Percentiles rank a stretch among this genome's conserved stretches.
phyloP scores from a whole-genome alignment of 2,329 filamentous ascomycete species.

The Mycosphaerella arachidis region DNA sequence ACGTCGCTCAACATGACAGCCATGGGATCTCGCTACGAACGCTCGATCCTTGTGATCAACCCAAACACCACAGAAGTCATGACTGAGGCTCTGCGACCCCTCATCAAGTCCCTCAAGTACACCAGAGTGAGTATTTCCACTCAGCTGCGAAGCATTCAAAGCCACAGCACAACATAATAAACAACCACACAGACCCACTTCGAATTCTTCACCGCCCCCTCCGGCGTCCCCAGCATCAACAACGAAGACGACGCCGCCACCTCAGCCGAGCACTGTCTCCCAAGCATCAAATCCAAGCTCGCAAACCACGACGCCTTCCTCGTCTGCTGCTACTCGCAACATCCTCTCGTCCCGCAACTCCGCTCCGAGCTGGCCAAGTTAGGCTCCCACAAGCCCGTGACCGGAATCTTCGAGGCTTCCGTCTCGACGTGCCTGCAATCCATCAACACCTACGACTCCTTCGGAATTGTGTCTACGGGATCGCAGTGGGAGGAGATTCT shows the following conservation, averaged over 20 bases:
- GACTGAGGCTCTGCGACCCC: conserved; percentile 60
- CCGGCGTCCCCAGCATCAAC: conserved; percentile 72
- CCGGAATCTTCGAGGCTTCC: conserved; percentile 85
- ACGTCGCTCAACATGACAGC: conserved; percentile 6
- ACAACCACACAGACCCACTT: conserved; percentile 42
- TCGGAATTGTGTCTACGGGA: conserved; percentile 87
- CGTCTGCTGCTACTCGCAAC: conserved; percentile 82
- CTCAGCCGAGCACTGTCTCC: conserved; percentile 60
- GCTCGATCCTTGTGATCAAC: conserved; percentile 66
- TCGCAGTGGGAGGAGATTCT: conserved; percentile 76
- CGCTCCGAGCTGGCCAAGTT: conserved; percentile 21
- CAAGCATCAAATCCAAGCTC: conserved; percentile 47
- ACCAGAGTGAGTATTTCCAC: conserved; percentile 34
- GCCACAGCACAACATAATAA: not conserved
- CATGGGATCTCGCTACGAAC: conserved; percentile 13
- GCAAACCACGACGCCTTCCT: conserved; percentile 67
- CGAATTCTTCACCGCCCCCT: conserved; percentile 62
- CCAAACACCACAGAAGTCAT: conserved; percentile 72
- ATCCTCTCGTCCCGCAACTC: conserved; percentile 61
- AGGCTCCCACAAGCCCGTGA: conserved; percentile 51
- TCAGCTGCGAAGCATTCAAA: conserved; percentile 21
- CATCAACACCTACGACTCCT: conserved; percentile 50
- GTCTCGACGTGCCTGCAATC: conserved; percentile 60
- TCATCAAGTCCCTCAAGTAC: conserved; percentile 44
- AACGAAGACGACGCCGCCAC: conserved; percentile 61